These are phyloP conservation scores for Blastocystis sp. DNA, from an alignment of 352 stramenopile species.

Conservation along the genomic window DNA sequence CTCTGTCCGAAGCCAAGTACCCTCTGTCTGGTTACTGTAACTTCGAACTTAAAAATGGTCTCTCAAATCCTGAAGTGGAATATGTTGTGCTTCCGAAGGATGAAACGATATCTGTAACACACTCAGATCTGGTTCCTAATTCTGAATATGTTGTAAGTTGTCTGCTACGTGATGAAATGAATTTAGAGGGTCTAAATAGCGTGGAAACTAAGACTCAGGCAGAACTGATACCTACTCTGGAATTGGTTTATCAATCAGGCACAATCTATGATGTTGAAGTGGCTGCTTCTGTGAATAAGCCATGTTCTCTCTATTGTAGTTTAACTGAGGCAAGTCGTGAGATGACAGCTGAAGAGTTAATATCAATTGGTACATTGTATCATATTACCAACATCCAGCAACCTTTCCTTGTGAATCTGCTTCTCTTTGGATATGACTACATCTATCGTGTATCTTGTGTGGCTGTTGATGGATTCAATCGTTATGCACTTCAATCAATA, in stretches of 20 bases:
- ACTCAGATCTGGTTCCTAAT: not conserved
- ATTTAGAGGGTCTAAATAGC: not conserved
- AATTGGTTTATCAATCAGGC: not conserved
- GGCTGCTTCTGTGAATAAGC: slow-evolving; percentile 12
- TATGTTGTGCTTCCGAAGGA: not conserved
- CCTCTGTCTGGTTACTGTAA: not conserved
- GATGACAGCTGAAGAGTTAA: not conserved
- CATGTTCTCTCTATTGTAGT: not conserved
- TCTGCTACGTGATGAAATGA: slow-evolving; percentile 12
- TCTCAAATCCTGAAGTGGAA: not conserved
- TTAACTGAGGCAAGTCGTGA: not conserved
- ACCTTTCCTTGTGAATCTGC: not conserved
- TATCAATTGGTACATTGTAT: not conserved
- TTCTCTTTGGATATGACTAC: not conserved
- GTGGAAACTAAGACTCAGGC: not conserved
- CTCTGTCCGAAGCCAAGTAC: not conserved
- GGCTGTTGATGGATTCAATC: not conserved
- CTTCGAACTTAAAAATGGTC: not conserved
- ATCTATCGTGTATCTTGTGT: not conserved
- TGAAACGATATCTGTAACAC: not conserved
- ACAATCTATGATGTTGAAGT: slow-evolving; percentile 34
- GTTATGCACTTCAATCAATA: not conserved
- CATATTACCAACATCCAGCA: not conserved
- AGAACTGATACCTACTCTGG: not conserved
- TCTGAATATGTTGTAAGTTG: slow-evolving; percentile 10